Evolutionary conservation across 2,329 filamentous ascomycete species (phyloP), one percentile per base, ranked within the genome.

Genomic region (Ambrosiella xylebori): DNA sequence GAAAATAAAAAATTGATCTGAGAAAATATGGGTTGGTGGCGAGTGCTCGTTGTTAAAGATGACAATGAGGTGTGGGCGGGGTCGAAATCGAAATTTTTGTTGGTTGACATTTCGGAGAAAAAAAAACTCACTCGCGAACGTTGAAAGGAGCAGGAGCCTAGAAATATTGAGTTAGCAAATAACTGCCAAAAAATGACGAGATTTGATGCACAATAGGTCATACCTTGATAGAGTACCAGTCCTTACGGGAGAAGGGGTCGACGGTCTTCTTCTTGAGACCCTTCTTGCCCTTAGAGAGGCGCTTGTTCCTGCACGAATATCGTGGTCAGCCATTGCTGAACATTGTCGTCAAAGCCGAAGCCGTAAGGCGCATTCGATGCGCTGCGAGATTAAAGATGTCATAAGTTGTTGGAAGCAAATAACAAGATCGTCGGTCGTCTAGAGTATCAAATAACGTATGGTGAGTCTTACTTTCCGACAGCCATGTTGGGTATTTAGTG

Each of bases 221-320:
- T 71, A 88, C 85, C 84, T 97, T 97, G 77, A 98, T 84, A 70
- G 85, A 87, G 80, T 90, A 98, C 88, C 94, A 97, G 75, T 97
- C 93, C 83, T 98, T 98, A 74, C 91, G 87, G 71, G 90, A 82
- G 81, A 97, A 97, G 71, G 93, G 91, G 76, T 98, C 93, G 69
- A 85, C 79, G 71, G 90, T 91, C 80, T 91, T 91, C 91, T 98
- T 97, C 88, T 97, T 97, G 74, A 97, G 82, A 76, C 93, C 91
- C 85, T 98, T 98, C 88, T 97, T 98, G 80, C 93, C 93, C 84
- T 98, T 98, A 66, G 93, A 97, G 80, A 98, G 84, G 82, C 93
- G 89, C 89, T 98, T 98, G 85, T 98, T 98, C 88, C 85, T 89
- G 68, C 44, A 59, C 53, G 58, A 57, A 62, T 41, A 64, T 51